Percentiles rank a stretch among this genome's conserved stretches.
These are phyloP conservation scores for Thermochaetoides dissita DNA, from an alignment of 2,329 filamentous ascomycete genomes.

Conservation along the genomic window DNA sequence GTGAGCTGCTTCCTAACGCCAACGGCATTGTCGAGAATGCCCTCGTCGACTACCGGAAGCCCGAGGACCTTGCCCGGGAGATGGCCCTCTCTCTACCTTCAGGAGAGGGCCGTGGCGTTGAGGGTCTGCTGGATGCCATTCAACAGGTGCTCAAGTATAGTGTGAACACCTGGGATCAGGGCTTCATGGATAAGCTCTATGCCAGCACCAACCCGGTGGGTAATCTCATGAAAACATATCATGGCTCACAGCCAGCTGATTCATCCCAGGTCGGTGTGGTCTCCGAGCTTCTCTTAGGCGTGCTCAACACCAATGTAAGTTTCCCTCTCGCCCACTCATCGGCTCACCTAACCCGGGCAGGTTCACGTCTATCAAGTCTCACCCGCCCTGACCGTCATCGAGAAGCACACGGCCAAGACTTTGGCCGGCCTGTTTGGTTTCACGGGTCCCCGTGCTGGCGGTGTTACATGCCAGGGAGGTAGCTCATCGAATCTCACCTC, in stretches of 20 bases:
- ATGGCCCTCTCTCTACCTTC: constrained; percentile 45
- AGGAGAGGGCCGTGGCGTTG: constrained; percentile 45
- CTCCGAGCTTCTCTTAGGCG: constrained; percentile 69
- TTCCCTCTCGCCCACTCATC: background rate
- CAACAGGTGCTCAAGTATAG: constrained; percentile 64
- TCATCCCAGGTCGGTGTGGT: constrained; percentile 64
- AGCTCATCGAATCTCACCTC: constrained; percentile 74
- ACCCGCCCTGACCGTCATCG: constrained; percentile 72
- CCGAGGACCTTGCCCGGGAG: constrained; percentile 40
- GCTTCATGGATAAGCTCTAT: constrained; percentile 92
- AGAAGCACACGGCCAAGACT: constrained; percentile 63
- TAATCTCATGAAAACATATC: constrained; percentile 2
- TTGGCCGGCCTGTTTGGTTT: constrained; percentile 71
- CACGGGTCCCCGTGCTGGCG: constrained; percentile 53
- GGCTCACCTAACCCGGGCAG: constrained; percentile 21
- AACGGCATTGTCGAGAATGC: constrained; percentile 33
- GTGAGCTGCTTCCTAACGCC: constrained; percentile 29
- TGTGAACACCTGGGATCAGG: constrained; percentile 98
- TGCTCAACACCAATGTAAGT: constrained; percentile 76
- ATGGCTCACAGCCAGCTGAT: background rate
- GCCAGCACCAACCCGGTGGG: constrained; percentile 69
- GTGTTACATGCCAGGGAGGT: constrained; percentile 69
- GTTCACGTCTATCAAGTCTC: constrained; percentile 90
- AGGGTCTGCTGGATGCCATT: constrained; percentile 60
- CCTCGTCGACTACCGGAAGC: constrained; percentile 50